phyloP scores from a whole-genome alignment of 2,329 filamentous ascomycete species.

The Fusarium protoensiforme region DNA sequence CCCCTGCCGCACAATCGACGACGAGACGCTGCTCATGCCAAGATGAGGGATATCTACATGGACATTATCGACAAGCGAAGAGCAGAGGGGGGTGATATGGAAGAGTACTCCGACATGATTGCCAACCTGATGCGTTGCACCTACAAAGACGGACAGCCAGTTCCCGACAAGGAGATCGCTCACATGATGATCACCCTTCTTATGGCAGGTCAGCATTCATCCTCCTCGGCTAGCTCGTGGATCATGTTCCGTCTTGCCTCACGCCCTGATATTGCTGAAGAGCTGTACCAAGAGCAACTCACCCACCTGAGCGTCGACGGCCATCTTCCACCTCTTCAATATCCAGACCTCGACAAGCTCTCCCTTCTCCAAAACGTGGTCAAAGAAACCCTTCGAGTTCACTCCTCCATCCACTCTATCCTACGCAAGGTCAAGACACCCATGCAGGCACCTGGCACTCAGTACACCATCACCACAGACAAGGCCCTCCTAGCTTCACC shows the following conservation, averaged over 20 bases:
- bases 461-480: conserved; percentile 67
- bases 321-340: conserved; percentile 66
- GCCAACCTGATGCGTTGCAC: conserved; percentile 80
- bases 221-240: conserved; percentile 81
- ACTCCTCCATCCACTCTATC: conserved; percentile 78
- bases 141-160: conserved; percentile 77
- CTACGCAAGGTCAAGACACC: conserved; percentile 78
- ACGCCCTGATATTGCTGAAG: conserved; percentile 75
- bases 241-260: conserved; percentile 79
- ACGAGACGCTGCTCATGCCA: conserved; percentile 76
- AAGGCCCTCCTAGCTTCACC: conserved; percentile 57
- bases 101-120: conserved; percentile 74
- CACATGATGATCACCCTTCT: conserved; percentile 89
- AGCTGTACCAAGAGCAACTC: conserved; percentile 76
- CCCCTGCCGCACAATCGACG: conserved; percentile 81
- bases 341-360: conserved; percentile 69
- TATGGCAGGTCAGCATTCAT: conserved; percentile 87
- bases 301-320: conserved; percentile 59
- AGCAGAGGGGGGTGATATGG: conserved; percentile 52
- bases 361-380: conserved; percentile 72
- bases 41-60: conserved; percentile 77
- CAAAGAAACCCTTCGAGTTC: conserved; percentile 77
- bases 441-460: conserved; percentile 66
- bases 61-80: conserved; percentile 76
- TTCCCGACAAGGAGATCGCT: conserved; percentile 81